Evolutionary conservation across 1,284 basidiomycete species (phyloP), one percentile per base, ranked within the genome.

Genomic region (Rhodofomes roseus): DNA sequence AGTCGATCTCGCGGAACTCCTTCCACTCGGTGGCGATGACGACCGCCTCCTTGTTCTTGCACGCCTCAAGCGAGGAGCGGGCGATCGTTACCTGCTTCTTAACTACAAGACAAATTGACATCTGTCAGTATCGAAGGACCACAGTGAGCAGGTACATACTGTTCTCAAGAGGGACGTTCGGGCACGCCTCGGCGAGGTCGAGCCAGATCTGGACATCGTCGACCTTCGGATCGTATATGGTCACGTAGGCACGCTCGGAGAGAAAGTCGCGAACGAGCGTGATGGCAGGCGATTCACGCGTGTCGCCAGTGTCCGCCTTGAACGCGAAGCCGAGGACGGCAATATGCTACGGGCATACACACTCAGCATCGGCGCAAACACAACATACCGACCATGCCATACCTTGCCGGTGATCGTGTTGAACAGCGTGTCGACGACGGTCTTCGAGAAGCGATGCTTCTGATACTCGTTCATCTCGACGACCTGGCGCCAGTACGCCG

Each of bases 381-480:
- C 46, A 39, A 56, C 25, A 23, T 43, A 25, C 31, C 31, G 4
- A 34, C 31, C 5, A 34, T 11, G 70, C 60, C 84, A 61, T 64
- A 91, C 91, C 84, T 96, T 96, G 77, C 87, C 87, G 16, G 94
- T 96, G 73, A 96, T 95, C 40, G 96, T 98, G 78, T 96, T 98
- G 86, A 99, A 99, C 55, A 99, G 86, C 16, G 93, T 95, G 74
- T 96, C 92, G 44, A 96, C 93, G 59, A 96, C 93, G 60, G 89
- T 86, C 78, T 92, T 93, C 54, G 92, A 89, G 81, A 96, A 95
- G 62, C 93, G 81, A 55, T 82, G 79, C 84, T 97, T 97, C 77
- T 98, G 95, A 77, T 96, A 92, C 77, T 97, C 95, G 77, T 97
- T 97, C 90, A 97, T 91, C 70, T 93, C 89, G 44, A 96, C 93